These are phyloP conservation scores for Brassica napus DNA, from an alignment of 345 rosid species.

Conservation along the genomic window Da-Ae NC_063450.1:27348501-27349000, in stretches of 20 bases:
- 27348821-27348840: slow-evolving; percentile 9
- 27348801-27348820: background rate
- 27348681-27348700: background rate
- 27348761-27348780: background rate
- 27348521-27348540: background rate
- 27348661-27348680: background rate
- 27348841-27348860: slow-evolving; percentile 30
- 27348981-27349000: background rate
- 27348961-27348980: slow-evolving; percentile 21
- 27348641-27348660: background rate
- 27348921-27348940: slow-evolving; percentile 27
- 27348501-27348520: background rate
- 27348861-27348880: slow-evolving; percentile 58
- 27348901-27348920: slow-evolving; percentile 27
- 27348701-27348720: background rate
- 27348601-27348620: slow-evolving; percentile 5
- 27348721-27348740: background rate
- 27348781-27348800: background rate
- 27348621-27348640: slow-evolving; percentile 18
- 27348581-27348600: background rate
- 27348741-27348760: background rate
- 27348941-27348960: slow-evolving; percentile 15
- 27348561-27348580: slow-evolving; percentile 7
- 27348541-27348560: slow-evolving; percentile 16
- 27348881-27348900: slow-evolving; percentile 40